Evolutionary conservation across 306 rosid species (phyloP).

Genomic region (Dryas drummondii): DNA sequence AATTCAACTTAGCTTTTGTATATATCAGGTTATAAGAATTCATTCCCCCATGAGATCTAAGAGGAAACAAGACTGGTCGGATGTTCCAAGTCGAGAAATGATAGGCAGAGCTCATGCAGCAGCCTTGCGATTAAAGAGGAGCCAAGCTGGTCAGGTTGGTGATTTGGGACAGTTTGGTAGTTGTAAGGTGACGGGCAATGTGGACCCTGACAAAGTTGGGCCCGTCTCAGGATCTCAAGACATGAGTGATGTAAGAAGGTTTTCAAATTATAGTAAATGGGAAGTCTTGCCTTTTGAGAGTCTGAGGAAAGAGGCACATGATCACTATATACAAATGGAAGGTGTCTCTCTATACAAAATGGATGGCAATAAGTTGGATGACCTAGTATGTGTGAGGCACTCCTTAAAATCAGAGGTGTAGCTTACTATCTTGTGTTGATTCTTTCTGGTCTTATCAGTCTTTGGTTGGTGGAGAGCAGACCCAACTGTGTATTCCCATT

Average conservation of each 20-base stretch:
- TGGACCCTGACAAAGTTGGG: slow-evolving; percentile 57
- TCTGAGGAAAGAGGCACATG: slow-evolving; percentile 76
- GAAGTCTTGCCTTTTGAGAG: slow-evolving; percentile 76
- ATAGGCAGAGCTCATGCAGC: slow-evolving; percentile 81
- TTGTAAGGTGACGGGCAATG: slow-evolving; percentile 89
- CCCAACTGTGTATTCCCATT: slow-evolving; percentile 1
- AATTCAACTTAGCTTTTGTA: slow-evolving; percentile 6
- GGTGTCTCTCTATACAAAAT: slow-evolving; percentile 84
- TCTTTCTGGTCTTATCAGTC: slow-evolving; percentile 23
- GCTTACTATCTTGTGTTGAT: slow-evolving; percentile 18
- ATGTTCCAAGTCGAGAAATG: slow-evolving; percentile 72
- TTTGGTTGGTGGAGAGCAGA: slow-evolving; percentile 15
- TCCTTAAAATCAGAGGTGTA: slow-evolving; percentile 50
- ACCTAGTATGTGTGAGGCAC: slow-evolving; percentile 90
- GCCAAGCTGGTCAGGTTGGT: slow-evolving; percentile 32
- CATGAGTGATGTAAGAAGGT: slow-evolving; percentile 75
- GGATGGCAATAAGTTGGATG: slow-evolving; percentile 97
- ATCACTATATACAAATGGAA: slow-evolving; percentile 74
- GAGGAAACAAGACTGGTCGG: slow-evolving; percentile 90
- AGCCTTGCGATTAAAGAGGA: slow-evolving; percentile 62
- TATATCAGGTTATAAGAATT: slow-evolving; percentile 80
- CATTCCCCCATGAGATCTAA: slow-evolving; percentile 96
- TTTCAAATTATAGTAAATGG: slow-evolving; percentile 82
- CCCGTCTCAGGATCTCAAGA: slow-evolving; percentile 85
- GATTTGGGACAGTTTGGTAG: slow-evolving; percentile 83